Conservation (phyloP, 2,329 filamentous ascomycete genomes). For the Aspergillus aculeatus region DNA sequence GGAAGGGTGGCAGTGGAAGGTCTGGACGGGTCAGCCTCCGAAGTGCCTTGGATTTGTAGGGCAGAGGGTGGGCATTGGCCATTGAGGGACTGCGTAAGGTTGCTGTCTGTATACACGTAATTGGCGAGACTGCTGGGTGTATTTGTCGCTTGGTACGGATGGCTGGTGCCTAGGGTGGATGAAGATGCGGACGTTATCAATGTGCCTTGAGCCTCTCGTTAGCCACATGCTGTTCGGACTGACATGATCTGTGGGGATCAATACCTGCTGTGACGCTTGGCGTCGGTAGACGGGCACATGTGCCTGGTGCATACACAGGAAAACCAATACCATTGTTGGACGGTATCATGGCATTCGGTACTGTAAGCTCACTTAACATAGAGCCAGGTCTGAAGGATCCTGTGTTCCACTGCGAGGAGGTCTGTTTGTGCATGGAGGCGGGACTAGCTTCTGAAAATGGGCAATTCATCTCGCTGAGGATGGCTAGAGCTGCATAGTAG, state of each 20-base stretch:
- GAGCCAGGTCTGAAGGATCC: conserved; percentile 12
- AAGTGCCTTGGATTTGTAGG: not conserved
- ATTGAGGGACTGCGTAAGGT: not conserved
- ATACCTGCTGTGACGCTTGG: conserved; percentile 12
- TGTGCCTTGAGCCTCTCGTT: not conserved
- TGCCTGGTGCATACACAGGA: conserved; percentile 6
- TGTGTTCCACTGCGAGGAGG: conserved; percentile 30
- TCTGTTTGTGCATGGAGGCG: conserved; percentile 20
- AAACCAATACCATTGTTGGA: conserved; percentile 10
- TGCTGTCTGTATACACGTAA: conserved; percentile 5
- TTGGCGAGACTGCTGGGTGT: conserved; percentile 2
- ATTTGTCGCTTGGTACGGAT: not conserved
- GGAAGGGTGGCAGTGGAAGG: conserved; percentile 31
- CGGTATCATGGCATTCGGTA: not conserved
- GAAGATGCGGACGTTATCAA: conserved; percentile 14
- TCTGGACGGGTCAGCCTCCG: conserved; percentile 9
- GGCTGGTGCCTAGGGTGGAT: conserved; percentile 2
- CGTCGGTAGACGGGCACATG: not conserved
- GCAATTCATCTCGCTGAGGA: conserved; percentile 44
- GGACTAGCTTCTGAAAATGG: conserved; percentile 43
- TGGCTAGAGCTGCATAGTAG: conserved; percentile 42
- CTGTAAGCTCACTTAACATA: not conserved
- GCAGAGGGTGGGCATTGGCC: not conserved
- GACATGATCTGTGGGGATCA: no score
- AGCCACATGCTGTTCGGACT: not conserved